These are phyloP conservation scores for Alternaria incomplexa DNA, from an alignment of 2,329 filamentous ascomycete genomes.

Conservation along the genomic window DNA sequence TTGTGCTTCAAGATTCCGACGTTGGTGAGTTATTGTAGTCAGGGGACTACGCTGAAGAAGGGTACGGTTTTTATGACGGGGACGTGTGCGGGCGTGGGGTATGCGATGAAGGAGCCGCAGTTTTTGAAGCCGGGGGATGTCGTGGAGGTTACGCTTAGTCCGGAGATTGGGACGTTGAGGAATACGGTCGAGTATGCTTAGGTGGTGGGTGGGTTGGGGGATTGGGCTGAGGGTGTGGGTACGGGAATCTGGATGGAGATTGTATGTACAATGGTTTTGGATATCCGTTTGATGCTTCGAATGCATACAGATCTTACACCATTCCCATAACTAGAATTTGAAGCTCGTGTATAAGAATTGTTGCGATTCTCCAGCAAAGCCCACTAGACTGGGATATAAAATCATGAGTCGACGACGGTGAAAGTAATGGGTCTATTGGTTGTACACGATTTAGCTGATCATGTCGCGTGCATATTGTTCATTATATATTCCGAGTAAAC, in stretches of 20 bases:
- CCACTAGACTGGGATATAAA: rapidly evolving
- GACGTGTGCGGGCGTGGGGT: conserved; percentile 49
- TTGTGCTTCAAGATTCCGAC: conserved; percentile 55
- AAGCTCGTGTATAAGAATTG: not conserved
- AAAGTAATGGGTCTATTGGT: not conserved
- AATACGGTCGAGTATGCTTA: conserved; percentile 42
- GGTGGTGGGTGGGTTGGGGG: not conserved
- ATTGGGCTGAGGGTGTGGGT: not conserved
- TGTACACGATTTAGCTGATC: not conserved
- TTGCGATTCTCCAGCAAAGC: not conserved
- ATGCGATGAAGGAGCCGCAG: conserved; percentile 50
- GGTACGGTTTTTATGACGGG: conserved; percentile 60
- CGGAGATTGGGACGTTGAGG: conserved; percentile 40
- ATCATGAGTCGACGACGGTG: not conserved
- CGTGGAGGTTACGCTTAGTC: conserved; percentile 41
- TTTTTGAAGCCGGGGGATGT: conserved; percentile 45
- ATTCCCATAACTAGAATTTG: not conserved
- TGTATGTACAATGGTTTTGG: not conserved
- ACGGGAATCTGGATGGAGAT: not conserved
- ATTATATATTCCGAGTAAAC: not conserved
- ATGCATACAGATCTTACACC: not conserved
- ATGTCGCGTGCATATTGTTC: not conserved
- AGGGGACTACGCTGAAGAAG: conserved; percentile 54
- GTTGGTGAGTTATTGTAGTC: conserved; percentile 55
- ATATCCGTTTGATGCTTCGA: not conserved